These are phyloP conservation scores for Fusarium sp. DNA, from an alignment of 2,329 filamentous ascomycete species.

Conservation along the genomic window DNA sequence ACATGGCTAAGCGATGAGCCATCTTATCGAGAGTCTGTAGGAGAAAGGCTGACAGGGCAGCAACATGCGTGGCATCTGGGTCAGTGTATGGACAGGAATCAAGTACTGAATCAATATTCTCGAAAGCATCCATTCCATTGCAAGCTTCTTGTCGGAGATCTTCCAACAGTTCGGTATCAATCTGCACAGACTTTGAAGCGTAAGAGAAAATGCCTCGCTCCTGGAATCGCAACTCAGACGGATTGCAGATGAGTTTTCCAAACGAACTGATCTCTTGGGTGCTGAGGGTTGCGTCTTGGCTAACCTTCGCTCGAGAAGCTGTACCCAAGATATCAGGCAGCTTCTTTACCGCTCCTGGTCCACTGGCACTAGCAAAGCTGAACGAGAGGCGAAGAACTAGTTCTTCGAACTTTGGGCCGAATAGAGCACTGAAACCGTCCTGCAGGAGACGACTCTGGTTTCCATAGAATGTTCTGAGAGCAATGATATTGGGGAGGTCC, in stretches of 20 bases:
- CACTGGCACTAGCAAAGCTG: constrained; percentile 60
- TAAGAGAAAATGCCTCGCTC: constrained; percentile 66
- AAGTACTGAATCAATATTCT: constrained; percentile 54
- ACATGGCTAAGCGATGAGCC: constrained; percentile 64
- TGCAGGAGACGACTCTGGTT: constrained; percentile 66
- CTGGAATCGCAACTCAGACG: constrained; percentile 62
- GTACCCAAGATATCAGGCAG: constrained; percentile 48
- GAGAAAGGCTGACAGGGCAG: constrained; percentile 61
- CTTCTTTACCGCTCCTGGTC: constrained; percentile 58
- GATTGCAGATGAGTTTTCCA: constrained; percentile 63
- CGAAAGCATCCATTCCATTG: constrained; percentile 68
- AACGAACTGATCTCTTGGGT: constrained; percentile 64
- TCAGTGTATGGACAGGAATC: constrained; percentile 50
- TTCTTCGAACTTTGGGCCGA: constrained; percentile 66
- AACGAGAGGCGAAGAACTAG: constrained; percentile 67
- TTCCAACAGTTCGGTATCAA: constrained; percentile 67
- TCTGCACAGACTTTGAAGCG: constrained; percentile 61
- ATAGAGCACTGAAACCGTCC: constrained; percentile 63
- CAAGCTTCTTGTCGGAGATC: constrained; percentile 66
- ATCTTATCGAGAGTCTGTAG: constrained; percentile 67
- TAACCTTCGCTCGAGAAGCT: constrained; percentile 52
- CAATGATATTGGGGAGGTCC: constrained; percentile 62
- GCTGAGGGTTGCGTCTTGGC: constrained; percentile 59
- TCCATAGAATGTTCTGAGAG: constrained; percentile 65
- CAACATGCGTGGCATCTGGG: constrained; percentile 55